Evolutionary conservation across 2,329 filamentous ascomycete species (phyloP), one percentile per base, ranked within the genome.

Genomic region (Thielaviopsis punctulata): DNA sequence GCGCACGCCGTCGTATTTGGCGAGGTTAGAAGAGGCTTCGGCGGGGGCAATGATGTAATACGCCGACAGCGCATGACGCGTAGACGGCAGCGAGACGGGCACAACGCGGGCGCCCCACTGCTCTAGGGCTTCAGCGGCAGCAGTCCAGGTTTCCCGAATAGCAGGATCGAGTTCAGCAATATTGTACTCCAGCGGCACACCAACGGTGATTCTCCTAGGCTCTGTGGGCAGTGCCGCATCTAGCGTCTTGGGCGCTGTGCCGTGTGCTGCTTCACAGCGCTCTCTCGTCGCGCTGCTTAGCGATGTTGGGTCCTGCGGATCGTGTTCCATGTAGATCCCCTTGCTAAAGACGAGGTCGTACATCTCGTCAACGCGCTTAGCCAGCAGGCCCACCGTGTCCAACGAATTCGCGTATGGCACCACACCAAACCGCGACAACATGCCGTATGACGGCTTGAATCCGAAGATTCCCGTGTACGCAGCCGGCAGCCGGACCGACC

Each of bases 11-110:
- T 98, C 93, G 64, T 95, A 98, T 64, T 94, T 95, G 53, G 92
- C 86, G 2, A 98, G 77, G 61, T 98, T 98, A 15, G 90, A 96
- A 1, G 87, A 87, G 3, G 92, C 92, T 67, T 98, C 92, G 15
- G 92, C 90, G 0, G 92, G 87, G 0, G 92, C 93, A 52, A 98
- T 80, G 53, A 98, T 77, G 65, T 98, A 98, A 69, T 98, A 98
- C 30, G 92, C 85, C 19, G 88, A 86, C 0, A 98, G 76, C 0
- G 92, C 90, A 58, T 86, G 81, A 56, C 79, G 82, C 1, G 90
- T 98, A 0, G 82, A 79, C 0, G 90, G 89, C 4, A 98, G 73
- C 2, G 83, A 86, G 15, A 96, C 76, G 1, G 84, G 76, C 10
- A 86, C 77, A 12, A 96, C 70, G 0, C 71, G 76, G 55, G 85